phyloP scores from a whole-genome alignment of 2,329 filamentous ascomycete genomes.

The Raffaelea albimanens region DNA sequence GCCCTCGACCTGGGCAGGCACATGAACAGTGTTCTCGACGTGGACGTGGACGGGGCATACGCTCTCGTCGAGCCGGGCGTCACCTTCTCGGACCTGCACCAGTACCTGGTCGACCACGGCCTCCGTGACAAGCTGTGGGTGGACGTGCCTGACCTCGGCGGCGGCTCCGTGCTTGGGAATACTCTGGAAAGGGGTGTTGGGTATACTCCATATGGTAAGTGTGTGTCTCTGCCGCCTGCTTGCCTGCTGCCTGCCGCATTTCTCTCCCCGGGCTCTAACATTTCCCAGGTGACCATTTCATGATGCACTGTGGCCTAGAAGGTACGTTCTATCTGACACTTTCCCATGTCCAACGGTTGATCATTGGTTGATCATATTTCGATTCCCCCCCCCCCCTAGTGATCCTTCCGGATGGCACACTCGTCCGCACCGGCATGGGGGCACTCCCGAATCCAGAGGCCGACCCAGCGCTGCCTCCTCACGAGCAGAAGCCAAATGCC shows the following conservation, averaged over 20 bases:
- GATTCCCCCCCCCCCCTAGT: too few species aligned
- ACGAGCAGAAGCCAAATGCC: slow-evolving; percentile 17
- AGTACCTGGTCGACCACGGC: slow-evolving; percentile 27
- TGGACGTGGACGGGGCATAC: slow-evolving; percentile 31
- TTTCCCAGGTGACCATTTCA: slow-evolving; percentile 25
- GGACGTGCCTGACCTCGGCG: slow-evolving; percentile 30
- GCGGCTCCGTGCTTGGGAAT: slow-evolving; percentile 35
- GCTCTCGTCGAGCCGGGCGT: slow-evolving; percentile 37
- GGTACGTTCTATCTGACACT: neutral
- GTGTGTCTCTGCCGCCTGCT: too few species aligned
- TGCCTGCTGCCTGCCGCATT: too few species aligned
- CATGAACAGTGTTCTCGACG: slow-evolving; percentile 34
- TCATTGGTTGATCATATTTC: neutral
- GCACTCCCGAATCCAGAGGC: slow-evolving; percentile 17
- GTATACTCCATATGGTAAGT: slow-evolving; percentile 30
- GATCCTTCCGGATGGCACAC: slow-evolving; percentile 30
- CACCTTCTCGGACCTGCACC: slow-evolving; percentile 34
- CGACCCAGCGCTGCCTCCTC: neutral
- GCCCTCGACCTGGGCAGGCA: slow-evolving; percentile 29
- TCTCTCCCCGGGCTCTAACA: too few species aligned
- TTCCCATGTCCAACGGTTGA: neutral
- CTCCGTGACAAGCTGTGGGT: slow-evolving; percentile 32
- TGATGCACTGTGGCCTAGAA: slow-evolving; percentile 30
- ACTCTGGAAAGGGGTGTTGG: slow-evolving; percentile 34
- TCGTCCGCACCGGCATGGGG: slow-evolving; percentile 31